These are phyloP conservation scores for Croton setiger DNA, from an alignment of 441 rosid genomes.

Conservation along the genomic window DNA sequence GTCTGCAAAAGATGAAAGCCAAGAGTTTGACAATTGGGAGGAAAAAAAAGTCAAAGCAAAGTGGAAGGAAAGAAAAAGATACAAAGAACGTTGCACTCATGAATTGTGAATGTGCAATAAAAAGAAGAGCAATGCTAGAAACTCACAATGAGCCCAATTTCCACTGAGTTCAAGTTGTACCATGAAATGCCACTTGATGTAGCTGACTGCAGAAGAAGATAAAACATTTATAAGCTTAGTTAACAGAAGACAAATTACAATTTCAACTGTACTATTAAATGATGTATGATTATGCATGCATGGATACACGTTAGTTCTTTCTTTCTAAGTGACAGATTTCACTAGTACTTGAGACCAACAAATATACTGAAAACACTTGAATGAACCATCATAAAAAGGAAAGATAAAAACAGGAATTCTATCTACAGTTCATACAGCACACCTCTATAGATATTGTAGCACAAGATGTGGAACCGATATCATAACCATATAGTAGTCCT, in stretches of 20 bases:
- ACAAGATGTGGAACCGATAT: conserved; percentile 94
- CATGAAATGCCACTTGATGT: conserved; percentile 76
- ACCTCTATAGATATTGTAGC: conserved; percentile 83
- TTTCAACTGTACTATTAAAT: not conserved
- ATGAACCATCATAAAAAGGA: not conserved
- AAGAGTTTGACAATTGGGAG: not conserved
- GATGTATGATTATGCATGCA: not conserved
- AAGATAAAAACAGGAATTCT: not conserved
- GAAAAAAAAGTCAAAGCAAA: not conserved
- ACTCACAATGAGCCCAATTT: conserved; percentile 93
- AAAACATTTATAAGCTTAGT: conserved; percentile 19
- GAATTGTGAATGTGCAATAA: not conserved
- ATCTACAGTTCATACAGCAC: conserved; percentile 10
- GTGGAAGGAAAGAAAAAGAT: not conserved
- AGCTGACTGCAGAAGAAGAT: conserved; percentile 59
- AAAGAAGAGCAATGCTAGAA: conserved; percentile 15
- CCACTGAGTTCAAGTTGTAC: conserved; percentile 77
- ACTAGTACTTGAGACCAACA: not conserved
- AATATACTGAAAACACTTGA: not conserved
- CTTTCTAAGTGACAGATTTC: not conserved
- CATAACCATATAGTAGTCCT: conserved; percentile 87
- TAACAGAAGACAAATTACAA: conserved; percentile 2
- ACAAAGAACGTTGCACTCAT: not conserved
- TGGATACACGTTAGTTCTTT: not conserved
- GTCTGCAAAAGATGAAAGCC: conserved; percentile 56